phyloP scores from a whole-genome alignment of 2,329 filamentous ascomycete genomes.

The Erysiphe neolycopersici region DNA sequence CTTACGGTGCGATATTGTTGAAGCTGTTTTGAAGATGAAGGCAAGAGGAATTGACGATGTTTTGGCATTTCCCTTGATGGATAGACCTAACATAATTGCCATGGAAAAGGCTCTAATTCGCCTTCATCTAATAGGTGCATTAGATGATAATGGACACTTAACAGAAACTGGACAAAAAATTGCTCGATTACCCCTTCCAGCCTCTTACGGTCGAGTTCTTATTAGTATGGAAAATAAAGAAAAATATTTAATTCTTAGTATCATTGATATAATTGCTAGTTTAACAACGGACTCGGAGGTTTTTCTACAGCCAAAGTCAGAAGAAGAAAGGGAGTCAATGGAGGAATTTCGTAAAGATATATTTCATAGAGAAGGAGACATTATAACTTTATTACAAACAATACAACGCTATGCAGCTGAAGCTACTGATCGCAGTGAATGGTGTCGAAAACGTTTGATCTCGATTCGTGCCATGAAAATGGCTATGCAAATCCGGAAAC shows the following conservation, averaged over 20 bases:
- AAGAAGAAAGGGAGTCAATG: constrained; percentile 26
- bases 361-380: constrained; percentile 32
- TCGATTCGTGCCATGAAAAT: constrained; percentile 34
- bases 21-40: constrained; percentile 79
- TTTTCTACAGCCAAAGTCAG: constrained; percentile 30
- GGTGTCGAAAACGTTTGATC: constrained; percentile 30
- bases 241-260: constrained; percentile 49
- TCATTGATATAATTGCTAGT: constrained; percentile 56
- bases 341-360: constrained; percentile 28
- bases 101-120: constrained; percentile 63
- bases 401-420: constrained; percentile 34
- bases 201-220: constrained; percentile 55
- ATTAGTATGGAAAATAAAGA: constrained; percentile 48
- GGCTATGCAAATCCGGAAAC: constrained; percentile 32
- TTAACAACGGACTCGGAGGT: constrained; percentile 36
- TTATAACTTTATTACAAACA: constrained; percentile 35
- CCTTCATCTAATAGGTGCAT: constrained; percentile 49
- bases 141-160: constrained; percentile 46
- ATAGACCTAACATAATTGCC: constrained; percentile 48
- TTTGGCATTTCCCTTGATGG: constrained; percentile 60
- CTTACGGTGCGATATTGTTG: constrained; percentile 62
- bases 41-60: constrained; percentile 67
- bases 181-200: constrained; percentile 59
- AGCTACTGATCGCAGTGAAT: constrained; percentile 22
- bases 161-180: constrained; percentile 51